Evolutionary conservation across 768 basidiomycete genomes (phyloP).

Genomic region (Leccinum aurantiacum): DNA sequence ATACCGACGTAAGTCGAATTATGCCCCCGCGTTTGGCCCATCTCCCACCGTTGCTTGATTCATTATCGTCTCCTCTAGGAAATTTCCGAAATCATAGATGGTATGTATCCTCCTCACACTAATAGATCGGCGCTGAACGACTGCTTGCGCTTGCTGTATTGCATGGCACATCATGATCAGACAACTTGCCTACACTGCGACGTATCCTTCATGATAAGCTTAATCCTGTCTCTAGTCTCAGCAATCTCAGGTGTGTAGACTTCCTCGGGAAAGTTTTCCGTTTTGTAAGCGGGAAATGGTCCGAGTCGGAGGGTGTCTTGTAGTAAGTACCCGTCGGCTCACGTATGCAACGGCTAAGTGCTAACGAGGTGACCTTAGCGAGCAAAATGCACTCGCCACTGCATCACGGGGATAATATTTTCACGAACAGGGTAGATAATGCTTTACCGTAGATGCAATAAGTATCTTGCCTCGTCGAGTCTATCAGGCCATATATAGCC

Average conservation of each 20-base stretch:
- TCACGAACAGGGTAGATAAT: no score
- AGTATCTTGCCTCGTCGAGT: no score
- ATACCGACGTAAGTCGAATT: background rate
- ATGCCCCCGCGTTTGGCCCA: background rate
- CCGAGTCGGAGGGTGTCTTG: background rate
- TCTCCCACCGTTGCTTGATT: background rate
- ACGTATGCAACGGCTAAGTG: no score
- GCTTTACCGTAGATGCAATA: no score
- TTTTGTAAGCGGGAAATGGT: background rate
- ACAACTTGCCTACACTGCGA: background rate
- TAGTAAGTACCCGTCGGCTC: no score
- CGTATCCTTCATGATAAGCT: background rate
- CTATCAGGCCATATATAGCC: no score
- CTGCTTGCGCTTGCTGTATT: background rate
- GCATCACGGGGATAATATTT: no score
- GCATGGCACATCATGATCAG: background rate
- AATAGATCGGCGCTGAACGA: background rate
- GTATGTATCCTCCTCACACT: background rate
- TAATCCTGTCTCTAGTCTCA: background rate
- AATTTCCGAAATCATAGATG: background rate
- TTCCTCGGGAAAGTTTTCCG: background rate
- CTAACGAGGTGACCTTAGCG: no score
- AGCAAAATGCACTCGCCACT: no score
- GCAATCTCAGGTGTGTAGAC: background rate
- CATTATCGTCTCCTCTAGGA: background rate